These are phyloP conservation scores for Pascua sp. DNA, from an alignment of 1,284 basidiomycete genomes.

Conservation along the genomic window DNA sequence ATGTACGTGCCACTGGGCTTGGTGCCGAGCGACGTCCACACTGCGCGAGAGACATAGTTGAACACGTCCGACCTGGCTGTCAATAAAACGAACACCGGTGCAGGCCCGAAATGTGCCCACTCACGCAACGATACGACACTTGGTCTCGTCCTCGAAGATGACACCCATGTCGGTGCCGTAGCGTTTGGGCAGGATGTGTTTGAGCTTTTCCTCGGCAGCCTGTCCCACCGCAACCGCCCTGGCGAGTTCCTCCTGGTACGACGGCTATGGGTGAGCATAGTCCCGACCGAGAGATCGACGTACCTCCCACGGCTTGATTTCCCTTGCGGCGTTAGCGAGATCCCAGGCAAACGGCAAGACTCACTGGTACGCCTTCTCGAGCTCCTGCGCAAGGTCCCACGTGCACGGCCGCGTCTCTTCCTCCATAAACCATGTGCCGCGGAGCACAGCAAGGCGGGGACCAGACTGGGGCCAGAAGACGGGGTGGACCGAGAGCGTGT, in stretches of 20 bases:
- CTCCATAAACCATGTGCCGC: slow-evolving; percentile 55
- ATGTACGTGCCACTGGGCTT: slow-evolving; percentile 49
- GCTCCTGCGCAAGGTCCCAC: slow-evolving; percentile 52
- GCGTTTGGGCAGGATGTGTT: slow-evolving; percentile 46
- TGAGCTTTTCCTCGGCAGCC: slow-evolving; percentile 56
- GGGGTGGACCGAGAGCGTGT: slow-evolving; percentile 49
- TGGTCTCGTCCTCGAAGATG: slow-evolving; percentile 53
- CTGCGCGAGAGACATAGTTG: slow-evolving; percentile 43
- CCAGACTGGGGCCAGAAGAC: slow-evolving; percentile 56
- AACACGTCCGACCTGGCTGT: slow-evolving; percentile 35
- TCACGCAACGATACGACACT: slow-evolving; percentile 51
- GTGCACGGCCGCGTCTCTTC: slow-evolving; percentile 53
- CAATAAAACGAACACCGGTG: neutral
- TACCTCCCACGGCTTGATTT: slow-evolving; percentile 46
- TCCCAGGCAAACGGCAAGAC: slow-evolving; percentile 2
- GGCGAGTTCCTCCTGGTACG: slow-evolving; percentile 54
- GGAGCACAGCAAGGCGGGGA: slow-evolving; percentile 51
- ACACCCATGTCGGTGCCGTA: slow-evolving; percentile 49
- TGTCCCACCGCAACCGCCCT: slow-evolving; percentile 52
- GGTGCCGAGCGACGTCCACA: slow-evolving; percentile 45
- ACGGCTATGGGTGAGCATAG: slow-evolving; percentile 29
- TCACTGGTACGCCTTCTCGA: slow-evolving; percentile 53
- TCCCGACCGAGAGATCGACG: neutral
- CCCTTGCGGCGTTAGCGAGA: slow-evolving; percentile 20
- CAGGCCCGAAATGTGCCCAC: slow-evolving; percentile 10